Evolutionary conservation across 2,329 filamentous ascomycete genomes (phyloP).

Genomic region (Aspergillus luchuensis): DNA sequence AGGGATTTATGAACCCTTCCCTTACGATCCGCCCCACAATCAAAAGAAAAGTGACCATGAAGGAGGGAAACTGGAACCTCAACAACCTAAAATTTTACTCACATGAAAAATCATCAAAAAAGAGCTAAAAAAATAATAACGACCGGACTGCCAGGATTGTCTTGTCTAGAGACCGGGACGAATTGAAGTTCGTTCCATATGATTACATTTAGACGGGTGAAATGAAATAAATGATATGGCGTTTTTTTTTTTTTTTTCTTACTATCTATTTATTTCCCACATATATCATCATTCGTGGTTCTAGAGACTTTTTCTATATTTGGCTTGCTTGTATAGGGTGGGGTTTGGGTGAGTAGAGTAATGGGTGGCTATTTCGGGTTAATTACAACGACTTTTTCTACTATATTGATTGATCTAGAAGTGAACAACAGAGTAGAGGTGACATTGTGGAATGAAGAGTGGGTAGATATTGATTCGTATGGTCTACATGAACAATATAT

Average conservation of each 20-base stretch:
- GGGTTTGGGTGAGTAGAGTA: no score
- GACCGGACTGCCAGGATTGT: background rate
- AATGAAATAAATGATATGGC: conserved; percentile 1
- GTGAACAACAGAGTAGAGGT: no score
- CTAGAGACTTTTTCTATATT: no score
- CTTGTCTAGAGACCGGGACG: background rate
- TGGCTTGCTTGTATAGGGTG: no score
- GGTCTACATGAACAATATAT: background rate
- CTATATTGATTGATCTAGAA: no score
- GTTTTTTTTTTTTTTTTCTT: background rate
- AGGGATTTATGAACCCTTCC: background rate
- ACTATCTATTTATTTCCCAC: background rate
- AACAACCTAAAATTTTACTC: no score
- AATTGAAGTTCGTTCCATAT: no score
- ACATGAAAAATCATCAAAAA: background rate
- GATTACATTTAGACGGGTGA: background rate
- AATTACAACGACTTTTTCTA: no score
- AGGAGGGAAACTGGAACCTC: background rate
- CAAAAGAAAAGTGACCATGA: background rate
- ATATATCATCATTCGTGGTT: no score
- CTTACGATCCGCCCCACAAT: background rate
- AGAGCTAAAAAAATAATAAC: background rate
- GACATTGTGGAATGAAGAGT: no score
- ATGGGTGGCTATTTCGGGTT: no score
- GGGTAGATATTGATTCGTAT: background rate